Conservation (phyloP, 106 monocot genomes). For the Ottelia alismoides region DNA sequence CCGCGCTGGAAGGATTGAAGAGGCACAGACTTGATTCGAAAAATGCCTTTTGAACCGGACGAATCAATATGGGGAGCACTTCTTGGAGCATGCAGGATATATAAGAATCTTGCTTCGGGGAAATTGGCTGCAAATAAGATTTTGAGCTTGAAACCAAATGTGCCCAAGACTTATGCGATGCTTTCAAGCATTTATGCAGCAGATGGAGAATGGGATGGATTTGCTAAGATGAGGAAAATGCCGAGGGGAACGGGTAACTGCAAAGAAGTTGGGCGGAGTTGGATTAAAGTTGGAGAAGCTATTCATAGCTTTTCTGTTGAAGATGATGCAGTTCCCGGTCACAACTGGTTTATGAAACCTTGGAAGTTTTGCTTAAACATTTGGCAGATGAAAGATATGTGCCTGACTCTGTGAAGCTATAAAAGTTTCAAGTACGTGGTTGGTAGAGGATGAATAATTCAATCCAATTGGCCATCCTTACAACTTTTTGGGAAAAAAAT, state of each 20-base stretch:
- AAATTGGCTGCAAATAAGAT: constrained; percentile 39
- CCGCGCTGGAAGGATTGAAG: constrained; percentile 48
- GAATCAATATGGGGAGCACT: constrained; percentile 70
- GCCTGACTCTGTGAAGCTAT: no score
- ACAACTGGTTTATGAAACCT: constrained; percentile 10
- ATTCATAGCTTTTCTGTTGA: constrained; percentile 38
- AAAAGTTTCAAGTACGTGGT: no score
- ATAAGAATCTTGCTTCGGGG: constrained; percentile 33
- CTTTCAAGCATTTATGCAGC: constrained; percentile 55
- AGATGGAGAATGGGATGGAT: constrained; percentile 39
- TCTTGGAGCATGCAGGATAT: constrained; percentile 61
- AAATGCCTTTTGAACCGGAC: constrained; percentile 56
- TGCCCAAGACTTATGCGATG: constrained; percentile 31
- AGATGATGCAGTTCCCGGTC: constrained; percentile 26
- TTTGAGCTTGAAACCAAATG: constrained; percentile 30
- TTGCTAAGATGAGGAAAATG: constrained; percentile 28
- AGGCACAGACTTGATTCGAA: constrained; percentile 37
- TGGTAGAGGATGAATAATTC: no score
- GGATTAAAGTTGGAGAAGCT: constrained; percentile 45
- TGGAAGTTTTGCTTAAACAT: constrained; percentile 23
- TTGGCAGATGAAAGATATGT: constrained; percentile 33
- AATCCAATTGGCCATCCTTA: no score
- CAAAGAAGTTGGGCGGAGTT: constrained; percentile 72
- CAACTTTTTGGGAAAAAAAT: no score
- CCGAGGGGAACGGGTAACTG: constrained; percentile 21